phyloP scores from a whole-genome alignment of 345 rosid genomes.

The Adansonia digitata region DNA sequence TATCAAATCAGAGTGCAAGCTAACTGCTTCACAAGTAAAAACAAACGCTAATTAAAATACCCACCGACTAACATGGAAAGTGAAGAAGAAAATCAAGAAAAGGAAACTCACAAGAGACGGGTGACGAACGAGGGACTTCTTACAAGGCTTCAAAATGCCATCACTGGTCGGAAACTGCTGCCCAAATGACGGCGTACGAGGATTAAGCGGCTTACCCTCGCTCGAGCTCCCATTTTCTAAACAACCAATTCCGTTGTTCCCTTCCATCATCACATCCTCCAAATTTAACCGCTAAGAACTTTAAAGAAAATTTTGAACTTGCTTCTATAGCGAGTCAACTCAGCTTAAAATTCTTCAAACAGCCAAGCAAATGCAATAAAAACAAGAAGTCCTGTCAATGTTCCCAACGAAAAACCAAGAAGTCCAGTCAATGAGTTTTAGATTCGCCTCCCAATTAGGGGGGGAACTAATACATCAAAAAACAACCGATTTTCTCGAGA shows the following conservation, averaged over 20 bases:
- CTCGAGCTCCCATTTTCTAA: conserved; percentile 51
- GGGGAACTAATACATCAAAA: background rate
- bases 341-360: background rate
- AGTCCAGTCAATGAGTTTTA: background rate
- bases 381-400: too few relatives aligned
- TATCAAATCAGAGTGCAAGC: too few relatives aligned
- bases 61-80: background rate
- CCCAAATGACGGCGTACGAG: conserved; percentile 29
- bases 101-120: conserved; percentile 58
- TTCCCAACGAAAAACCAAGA: too few relatives aligned
- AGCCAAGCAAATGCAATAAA: background rate
- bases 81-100: background rate
- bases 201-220: conserved; percentile 67
- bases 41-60: background rate
- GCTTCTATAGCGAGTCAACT: background rate
- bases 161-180: conserved; percentile 31
- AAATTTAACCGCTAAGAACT: background rate
- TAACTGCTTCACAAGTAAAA: background rate
- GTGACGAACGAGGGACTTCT: conserved; percentile 64
- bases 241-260: conserved; percentile 32
- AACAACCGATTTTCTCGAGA: background rate
- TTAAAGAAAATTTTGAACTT: background rate
- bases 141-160: conserved; percentile 30
- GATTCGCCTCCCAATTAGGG: background rate
- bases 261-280: conserved; percentile 62